Conservation (phyloP, 208 protist genomes). For the Strigomonas galati region DNA sequence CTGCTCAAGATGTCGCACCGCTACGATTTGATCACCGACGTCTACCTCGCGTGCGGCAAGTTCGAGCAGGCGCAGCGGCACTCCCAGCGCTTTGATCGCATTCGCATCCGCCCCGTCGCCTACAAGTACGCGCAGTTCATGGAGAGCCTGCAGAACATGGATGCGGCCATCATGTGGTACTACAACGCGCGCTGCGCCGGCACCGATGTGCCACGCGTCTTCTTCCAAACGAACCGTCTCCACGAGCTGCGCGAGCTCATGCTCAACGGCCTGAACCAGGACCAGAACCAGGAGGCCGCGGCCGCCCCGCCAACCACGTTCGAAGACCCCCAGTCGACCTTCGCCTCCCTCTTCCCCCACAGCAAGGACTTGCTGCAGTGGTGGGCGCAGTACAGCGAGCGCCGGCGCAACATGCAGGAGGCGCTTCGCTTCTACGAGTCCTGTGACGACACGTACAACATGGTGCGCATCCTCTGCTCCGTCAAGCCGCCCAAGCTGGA, state of each 20-base stretch:
- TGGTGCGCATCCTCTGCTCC: slow-evolving; percentile 90
- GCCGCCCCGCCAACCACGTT: background rate
- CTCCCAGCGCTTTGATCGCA: slow-evolving; percentile 89
- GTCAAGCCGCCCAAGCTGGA: slow-evolving; percentile 75
- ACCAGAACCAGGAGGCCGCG: background rate
- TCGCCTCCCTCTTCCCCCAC: slow-evolving; percentile 56
- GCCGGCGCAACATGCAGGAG: slow-evolving; percentile 72
- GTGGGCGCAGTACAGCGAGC: slow-evolving; percentile 93
- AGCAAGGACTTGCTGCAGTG: slow-evolving; percentile 86
- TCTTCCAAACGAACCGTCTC: slow-evolving; percentile 81
- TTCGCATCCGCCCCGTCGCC: slow-evolving; percentile 89
- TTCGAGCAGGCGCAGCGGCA: slow-evolving; percentile 93
- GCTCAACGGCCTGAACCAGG: slow-evolving; percentile 15
- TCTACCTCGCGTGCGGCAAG: slow-evolving; percentile 91
- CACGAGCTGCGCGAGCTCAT: slow-evolving; percentile 87
- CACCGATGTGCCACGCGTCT: slow-evolving; percentile 93
- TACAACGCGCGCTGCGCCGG: slow-evolving; percentile 87
- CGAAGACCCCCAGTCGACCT: slow-evolving; percentile 33
- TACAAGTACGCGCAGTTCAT: slow-evolving; percentile 95
- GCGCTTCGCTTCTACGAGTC: slow-evolving; percentile 91
- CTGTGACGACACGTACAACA: slow-evolving; percentile 84
- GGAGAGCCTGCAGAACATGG: slow-evolving; percentile 92
- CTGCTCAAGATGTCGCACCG: slow-evolving; percentile 78
- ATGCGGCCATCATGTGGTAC: slow-evolving; percentile 90
- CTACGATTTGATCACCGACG: slow-evolving; percentile 92